Base-by-base conservation (phyloP, 179 eudicot species). In the Dionaea muscipula region DNA sequence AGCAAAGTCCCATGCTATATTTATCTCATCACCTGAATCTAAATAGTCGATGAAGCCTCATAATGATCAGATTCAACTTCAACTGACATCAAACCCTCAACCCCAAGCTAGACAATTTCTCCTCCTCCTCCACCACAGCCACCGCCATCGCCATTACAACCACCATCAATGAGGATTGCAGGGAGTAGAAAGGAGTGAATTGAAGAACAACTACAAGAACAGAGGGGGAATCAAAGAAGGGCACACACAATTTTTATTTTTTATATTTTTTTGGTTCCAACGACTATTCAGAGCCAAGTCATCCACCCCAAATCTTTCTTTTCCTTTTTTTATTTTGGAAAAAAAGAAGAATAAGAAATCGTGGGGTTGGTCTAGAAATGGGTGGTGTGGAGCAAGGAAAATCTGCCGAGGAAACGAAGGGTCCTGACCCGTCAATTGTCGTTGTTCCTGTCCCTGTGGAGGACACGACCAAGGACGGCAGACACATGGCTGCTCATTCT, bases 341-440 rank as follows among this genome's bases (percentile, higher is more conserved):
- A n/a, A n/a, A n/a, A 7, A 10, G 13, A 6, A 12, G 7, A 1
- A 12, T 7, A 25, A 11, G 7, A 23, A 48, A 48, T 12, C 3
- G 27, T 5, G 11, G 1, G 13, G n/a, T 24, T 26, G 11, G 28
- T 48, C 26, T 4, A 9, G 20, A 26, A 46, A 67, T 68, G 51
- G 68, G 58, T 39, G 60, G 25, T 0, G 68, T 66, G 57, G 64
- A 61, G 60, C 46, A 45, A 15, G 27, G 39, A 31, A 72, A 59
- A 18, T 20, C 61, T 22, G 51, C 45, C 40, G 77, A 65, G 33
- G 72, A 68, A 52, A 28, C 70, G n/a, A 56, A 65, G 59, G 48
- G 54, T n/a, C n/a, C n/a, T n/a, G n/a, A n/a, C 37, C 52, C 61
- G 16, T 33, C 68, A 35, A 64, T 26, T 25, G 33, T 48, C 20